Conservation (phyloP, 371 early-diverging fungal genomes). For the Mucor piriformis region DNA sequence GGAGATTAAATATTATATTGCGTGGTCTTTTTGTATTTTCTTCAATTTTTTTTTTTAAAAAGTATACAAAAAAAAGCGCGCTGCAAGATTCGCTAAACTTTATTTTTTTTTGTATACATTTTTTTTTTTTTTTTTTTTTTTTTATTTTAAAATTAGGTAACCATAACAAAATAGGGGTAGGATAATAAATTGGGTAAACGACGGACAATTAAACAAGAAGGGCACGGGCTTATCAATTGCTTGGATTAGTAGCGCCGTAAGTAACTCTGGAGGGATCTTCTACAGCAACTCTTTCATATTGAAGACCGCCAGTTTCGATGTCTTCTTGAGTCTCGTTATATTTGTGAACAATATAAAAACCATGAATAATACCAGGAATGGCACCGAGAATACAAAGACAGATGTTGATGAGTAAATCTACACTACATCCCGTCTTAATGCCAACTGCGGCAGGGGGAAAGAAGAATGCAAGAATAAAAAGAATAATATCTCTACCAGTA, state of each 20-base stretch:
- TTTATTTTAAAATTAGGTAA: not conserved
- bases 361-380: constrained; percentile 56
- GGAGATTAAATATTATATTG: not conserved
- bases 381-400: constrained; percentile 67
- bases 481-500: constrained; percentile 54
- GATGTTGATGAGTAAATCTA: constrained; percentile 70
- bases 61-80: constrained; percentile 3
- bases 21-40: not conserved
- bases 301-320: constrained; percentile 48
- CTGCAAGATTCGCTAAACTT: not conserved
- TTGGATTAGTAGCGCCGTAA: constrained; percentile 17
- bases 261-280: constrained; percentile 38
- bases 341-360: constrained; percentile 55
- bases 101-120: not conserved
- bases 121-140: constrained; percentile 4
- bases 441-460: constrained; percentile 75
- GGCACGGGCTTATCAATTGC: not conserved
- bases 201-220: not conserved
- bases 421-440: constrained; percentile 64
- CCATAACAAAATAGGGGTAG: not conserved
- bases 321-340: constrained; percentile 51
- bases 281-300: constrained; percentile 42
- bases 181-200: not conserved
- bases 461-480: constrained; percentile 68
- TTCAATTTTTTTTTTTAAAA: not conserved